These are phyloP conservation scores for Podaxis sp. DNA, from an alignment of 768 basidiomycete species.

Conservation along the genomic window DNA sequence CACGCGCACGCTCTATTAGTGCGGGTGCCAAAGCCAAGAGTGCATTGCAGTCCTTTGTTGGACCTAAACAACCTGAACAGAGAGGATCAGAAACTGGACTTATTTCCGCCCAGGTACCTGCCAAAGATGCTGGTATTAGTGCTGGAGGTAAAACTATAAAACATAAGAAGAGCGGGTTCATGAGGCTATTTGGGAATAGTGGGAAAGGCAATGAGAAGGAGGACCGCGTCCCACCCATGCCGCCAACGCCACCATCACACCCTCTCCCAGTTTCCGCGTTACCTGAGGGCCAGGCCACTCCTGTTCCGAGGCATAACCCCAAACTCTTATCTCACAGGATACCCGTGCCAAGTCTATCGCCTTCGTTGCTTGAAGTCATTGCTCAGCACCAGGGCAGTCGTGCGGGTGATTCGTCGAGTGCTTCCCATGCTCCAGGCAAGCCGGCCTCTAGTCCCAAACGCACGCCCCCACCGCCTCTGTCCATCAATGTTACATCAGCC, in stretches of 20 bases:
- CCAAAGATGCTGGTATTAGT: conserved; percentile 6
- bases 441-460: conserved; percentile 27
- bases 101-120: conserved; percentile 11
- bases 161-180: conserved; percentile 79
- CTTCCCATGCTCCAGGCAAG: conserved; percentile 3
- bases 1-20: conserved; percentile 60
- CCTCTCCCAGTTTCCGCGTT: conserved; percentile 16
- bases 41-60: conserved; percentile 39
- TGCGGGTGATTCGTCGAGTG: conserved; percentile 1
- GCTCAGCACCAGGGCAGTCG: conserved; percentile 9
- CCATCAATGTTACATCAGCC: conserved; percentile 31
- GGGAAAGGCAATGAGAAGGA: conserved; percentile 45
- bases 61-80: conserved; percentile 36
- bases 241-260: conserved; percentile 29
- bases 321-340: conserved; percentile 32
- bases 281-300: conserved; percentile 17
- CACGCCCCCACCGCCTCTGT: conserved; percentile 30
- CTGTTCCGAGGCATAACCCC: conserved; percentile 13
- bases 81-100: conserved; percentile 35
- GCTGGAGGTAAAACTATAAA: conserved; percentile 47
- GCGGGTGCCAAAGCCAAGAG: conserved; percentile 50
- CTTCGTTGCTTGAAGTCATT: conserved; percentile 25
- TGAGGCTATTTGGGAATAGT: conserved; percentile 64
- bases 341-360: conserved; percentile 39
- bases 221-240: conserved; percentile 46